Percentiles rank a stretch among this genome's conserved stretches.
Evolutionary conservation across 805 yeast genomes (phyloP).

Genomic region (Candida corydali): DNA sequence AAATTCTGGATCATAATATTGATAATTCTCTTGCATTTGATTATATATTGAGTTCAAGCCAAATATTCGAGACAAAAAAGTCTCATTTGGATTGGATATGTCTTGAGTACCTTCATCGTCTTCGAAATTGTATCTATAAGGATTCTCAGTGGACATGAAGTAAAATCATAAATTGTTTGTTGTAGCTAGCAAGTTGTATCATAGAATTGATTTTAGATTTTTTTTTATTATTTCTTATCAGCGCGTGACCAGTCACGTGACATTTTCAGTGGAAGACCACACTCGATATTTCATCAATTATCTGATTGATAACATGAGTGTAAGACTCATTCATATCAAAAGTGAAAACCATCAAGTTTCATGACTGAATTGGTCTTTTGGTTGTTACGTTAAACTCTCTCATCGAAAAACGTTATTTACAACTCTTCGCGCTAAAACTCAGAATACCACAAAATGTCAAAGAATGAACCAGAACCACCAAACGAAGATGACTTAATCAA

Average conservation of each 20-base stretch:
- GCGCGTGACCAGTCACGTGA: slow-evolving; percentile 4
- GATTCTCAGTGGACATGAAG: slow-evolving; percentile 3
- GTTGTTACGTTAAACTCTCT: too few species aligned
- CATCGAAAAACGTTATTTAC: too few species aligned
- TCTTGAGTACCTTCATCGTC: neutral
- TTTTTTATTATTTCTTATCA: slow-evolving; percentile 2
- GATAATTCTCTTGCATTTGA: slow-evolving; percentile 36
- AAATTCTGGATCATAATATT: slow-evolving; percentile 34
- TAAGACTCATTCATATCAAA: too few species aligned
- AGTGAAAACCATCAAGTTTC: too few species aligned
- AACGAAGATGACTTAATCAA: slow-evolving; percentile 20
- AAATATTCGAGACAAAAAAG: slow-evolving; percentile 62
- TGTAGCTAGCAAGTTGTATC: neutral
- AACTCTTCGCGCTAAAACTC: too few species aligned
- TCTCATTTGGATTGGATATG: slow-evolving; percentile 27
- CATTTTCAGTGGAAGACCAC: too few species aligned
- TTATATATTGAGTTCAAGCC: slow-evolving; percentile 47
- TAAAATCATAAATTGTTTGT: neutral
- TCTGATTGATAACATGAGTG: too few species aligned
- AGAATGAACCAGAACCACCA: slow-evolving; percentile 8
- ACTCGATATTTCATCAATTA: too few species aligned
- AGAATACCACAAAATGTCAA: too few species aligned
- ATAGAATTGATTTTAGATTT: too few species aligned
- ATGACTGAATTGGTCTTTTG: too few species aligned
- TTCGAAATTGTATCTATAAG: slow-evolving; percentile 3